A percentile compares a stretch with the other conserved stretches of the same genome.
These are phyloP conservation scores for Suillus alpinus DNA, from an alignment of 768 basidiomycete species.

Conservation along the genomic window DNA sequence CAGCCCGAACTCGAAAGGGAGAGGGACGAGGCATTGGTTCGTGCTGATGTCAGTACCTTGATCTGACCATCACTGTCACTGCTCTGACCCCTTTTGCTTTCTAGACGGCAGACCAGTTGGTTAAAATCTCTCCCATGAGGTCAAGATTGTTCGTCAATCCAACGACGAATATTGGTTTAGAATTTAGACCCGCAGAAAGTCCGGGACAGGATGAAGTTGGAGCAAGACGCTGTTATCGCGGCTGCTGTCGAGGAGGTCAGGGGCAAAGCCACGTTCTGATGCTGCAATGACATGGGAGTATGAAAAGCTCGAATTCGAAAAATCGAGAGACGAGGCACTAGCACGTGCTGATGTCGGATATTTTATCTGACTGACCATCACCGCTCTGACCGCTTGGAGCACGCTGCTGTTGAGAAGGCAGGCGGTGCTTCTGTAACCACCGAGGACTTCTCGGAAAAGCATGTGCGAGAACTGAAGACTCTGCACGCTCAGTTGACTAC, in stretches of 20 bases:
- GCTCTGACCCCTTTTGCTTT: background rate
- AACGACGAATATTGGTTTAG: background rate
- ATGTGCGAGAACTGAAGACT: conserved; percentile 56
- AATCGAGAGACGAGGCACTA: background rate
- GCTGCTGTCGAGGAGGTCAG: background rate
- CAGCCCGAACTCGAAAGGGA: background rate
- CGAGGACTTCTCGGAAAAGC: conserved; percentile 47
- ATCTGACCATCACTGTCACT: background rate
- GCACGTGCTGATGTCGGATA: background rate
- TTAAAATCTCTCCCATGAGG: background rate
- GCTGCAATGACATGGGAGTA: background rate
- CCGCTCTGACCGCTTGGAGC: conserved; percentile 22
- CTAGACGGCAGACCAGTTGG: background rate
- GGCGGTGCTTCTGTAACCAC: conserved; percentile 15
- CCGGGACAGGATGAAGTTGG: background rate
- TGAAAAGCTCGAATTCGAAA: background rate
- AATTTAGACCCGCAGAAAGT: background rate
- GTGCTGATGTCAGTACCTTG: no score
- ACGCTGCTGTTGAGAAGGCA: conserved; percentile 53
- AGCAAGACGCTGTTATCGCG: background rate
- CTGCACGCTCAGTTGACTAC: conserved; percentile 51
- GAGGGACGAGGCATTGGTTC: background rate
- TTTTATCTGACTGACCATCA: background rate
- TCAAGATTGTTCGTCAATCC: background rate
- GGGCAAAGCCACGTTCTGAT: background rate